Conservation (phyloP, 192 early-diverging fungal genomes). For the Gaertneriomyces sp. region DNA sequence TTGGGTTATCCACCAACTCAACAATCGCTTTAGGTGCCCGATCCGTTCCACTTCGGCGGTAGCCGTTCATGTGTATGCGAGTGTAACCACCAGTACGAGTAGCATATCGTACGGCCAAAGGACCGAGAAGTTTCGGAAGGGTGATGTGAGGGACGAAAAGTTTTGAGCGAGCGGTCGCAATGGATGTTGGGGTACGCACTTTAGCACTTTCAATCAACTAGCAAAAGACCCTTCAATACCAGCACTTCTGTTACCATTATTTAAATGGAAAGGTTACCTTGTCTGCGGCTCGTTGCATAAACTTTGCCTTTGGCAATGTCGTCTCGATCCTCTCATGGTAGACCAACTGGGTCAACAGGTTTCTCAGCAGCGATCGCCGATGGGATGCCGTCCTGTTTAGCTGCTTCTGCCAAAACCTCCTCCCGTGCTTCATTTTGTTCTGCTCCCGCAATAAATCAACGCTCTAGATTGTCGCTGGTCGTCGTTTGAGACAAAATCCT, state of each 20-base stretch:
- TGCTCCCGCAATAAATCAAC: not conserved
- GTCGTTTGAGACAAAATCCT: too few species aligned
- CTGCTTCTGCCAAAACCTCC: constrained; percentile 46
- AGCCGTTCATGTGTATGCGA: constrained; percentile 75
- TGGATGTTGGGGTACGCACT: not conserved
- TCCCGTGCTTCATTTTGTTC: constrained; percentile 46
- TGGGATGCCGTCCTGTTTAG: constrained; percentile 64
- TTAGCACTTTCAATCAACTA: not conserved
- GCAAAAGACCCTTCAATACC: not conserved
- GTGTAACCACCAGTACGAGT: constrained; percentile 82
- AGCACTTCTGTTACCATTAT: not conserved
- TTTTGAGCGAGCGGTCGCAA: not conserved
- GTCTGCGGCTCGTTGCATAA: constrained; percentile 80
- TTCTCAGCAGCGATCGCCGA: constrained; percentile 74
- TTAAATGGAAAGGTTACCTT: constrained; percentile 40
- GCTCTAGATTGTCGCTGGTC: not conserved
- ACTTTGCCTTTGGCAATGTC: constrained; percentile 88
- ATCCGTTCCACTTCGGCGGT: constrained; percentile 65
- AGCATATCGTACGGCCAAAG: constrained; percentile 79
- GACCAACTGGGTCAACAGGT: constrained; percentile 80
- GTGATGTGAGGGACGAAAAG: constrained; percentile 66
- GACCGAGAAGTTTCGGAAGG: constrained; percentile 76
- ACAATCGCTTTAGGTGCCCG: constrained; percentile 85
- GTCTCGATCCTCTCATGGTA: constrained; percentile 88
- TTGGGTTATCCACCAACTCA: constrained; percentile 82